A percentile compares a stretch with the other conserved stretches of the same genome.
Evolutionary conservation across 2,329 filamentous ascomycete species (phyloP).

Genomic region (Xylariales sp.): DNA sequence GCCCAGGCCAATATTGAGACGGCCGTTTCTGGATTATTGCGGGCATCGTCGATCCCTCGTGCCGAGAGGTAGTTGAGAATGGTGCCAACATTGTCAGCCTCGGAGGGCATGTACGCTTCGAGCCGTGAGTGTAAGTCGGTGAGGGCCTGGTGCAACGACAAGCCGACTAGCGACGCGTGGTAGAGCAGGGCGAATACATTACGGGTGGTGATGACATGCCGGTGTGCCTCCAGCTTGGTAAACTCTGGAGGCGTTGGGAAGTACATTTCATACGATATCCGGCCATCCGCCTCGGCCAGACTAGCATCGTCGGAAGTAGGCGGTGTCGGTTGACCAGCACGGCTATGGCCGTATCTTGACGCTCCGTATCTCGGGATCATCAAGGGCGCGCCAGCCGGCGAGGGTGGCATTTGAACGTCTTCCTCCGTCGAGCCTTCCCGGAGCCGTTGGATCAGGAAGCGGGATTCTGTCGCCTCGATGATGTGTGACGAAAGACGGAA

Average conservation of each 20-base stretch:
- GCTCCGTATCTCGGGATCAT: slow-evolving; percentile 32
- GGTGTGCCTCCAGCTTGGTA: slow-evolving; percentile 42
- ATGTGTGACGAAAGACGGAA: slow-evolving; percentile 55
- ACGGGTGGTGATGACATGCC: slow-evolving; percentile 61
- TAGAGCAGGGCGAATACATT: slow-evolving; percentile 66
- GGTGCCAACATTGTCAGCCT: slow-evolving; percentile 52
- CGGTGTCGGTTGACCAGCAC: slow-evolving; percentile 34
- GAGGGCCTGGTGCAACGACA: slow-evolving; percentile 59
- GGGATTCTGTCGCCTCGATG: slow-evolving; percentile 53
- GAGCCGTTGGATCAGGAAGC: slow-evolving; percentile 47
- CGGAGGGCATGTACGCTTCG: slow-evolving; percentile 51
- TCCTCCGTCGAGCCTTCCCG: slow-evolving; percentile 49
- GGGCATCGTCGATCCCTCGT: slow-evolving; percentile 59
- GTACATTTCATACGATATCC: slow-evolving; percentile 58
- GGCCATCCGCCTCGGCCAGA: slow-evolving; percentile 42
- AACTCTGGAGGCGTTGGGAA: slow-evolving; percentile 53
- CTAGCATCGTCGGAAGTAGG: slow-evolving; percentile 41
- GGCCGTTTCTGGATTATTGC: slow-evolving; percentile 55
- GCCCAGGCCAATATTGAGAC: slow-evolving; percentile 61
- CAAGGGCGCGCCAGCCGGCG: slow-evolving; percentile 36
- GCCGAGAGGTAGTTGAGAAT: slow-evolving; percentile 57
- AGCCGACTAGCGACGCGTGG: slow-evolving; percentile 59
- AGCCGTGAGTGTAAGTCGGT: slow-evolving; percentile 58
- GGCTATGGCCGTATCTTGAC: slow-evolving; percentile 18
- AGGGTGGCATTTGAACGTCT: slow-evolving; percentile 36